A percentile compares a stretch with the other conserved stretches of the same genome.
Conservation (phyloP, 768 basidiomycete genomes). For the Dictyophora rubrovolvata region DNA sequence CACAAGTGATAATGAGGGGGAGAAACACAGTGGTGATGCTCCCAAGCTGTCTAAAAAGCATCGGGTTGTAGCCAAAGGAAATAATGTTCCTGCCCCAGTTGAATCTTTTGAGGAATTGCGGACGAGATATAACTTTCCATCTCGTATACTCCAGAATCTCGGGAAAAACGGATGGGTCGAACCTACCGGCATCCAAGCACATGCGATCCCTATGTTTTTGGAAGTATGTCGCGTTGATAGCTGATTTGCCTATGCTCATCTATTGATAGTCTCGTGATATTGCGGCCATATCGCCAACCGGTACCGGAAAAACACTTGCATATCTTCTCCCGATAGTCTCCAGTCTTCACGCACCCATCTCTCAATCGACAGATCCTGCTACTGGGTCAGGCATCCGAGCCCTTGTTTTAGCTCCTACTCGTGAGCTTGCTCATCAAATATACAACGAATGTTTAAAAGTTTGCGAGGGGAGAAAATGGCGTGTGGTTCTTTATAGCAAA, state of each 20-base stretch:
- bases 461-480: constrained; percentile 75
- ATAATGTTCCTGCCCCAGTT: constrained; percentile 49
- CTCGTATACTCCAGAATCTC: constrained; percentile 58
- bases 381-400: constrained; percentile 58
- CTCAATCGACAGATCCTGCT: constrained; percentile 31
- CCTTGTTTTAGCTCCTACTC: constrained; percentile 80
- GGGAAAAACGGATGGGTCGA: constrained; percentile 43
- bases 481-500: constrained; percentile 74
- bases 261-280: constrained; percentile 62
- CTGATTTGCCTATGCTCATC: neutral
- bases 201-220: constrained; percentile 70
- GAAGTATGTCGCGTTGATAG: constrained; percentile 38
- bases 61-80: constrained; percentile 67
- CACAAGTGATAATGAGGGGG: constrained; percentile 14
- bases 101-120: constrained; percentile 50
- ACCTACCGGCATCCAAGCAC: constrained; percentile 76
- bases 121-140: constrained; percentile 47
- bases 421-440: constrained; percentile 94
- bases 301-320: constrained; percentile 92
- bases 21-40: constrained; percentile 14
- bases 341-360: constrained; percentile 42
- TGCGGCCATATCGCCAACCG: constrained; percentile 92
- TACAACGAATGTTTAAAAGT: constrained; percentile 82
- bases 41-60: constrained; percentile 33
- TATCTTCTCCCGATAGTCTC: constrained; percentile 81